Base-by-base conservation (phyloP, 1,284 basidiomycete species). In the Sanghuangporus sanghuang region DNA sequence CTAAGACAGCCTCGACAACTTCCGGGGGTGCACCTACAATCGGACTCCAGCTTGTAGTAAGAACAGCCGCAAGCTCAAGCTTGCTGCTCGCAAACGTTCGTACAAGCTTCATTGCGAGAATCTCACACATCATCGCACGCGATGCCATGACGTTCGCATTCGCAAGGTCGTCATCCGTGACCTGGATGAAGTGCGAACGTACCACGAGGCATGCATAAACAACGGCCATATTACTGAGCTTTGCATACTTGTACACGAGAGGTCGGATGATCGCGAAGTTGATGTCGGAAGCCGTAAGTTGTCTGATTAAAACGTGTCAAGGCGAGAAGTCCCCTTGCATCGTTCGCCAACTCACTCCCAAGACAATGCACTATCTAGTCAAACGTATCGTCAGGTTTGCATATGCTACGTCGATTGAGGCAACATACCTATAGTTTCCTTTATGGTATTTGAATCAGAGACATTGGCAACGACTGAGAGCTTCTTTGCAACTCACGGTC, bases 91-190 rank as follows among this genome's bases (percentile, higher is more conserved):
- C 86, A 71, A 91, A 93, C 38, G 82, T 80, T 48, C 81, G 83
- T 14, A 94, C 79, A n/a, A 95, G 81, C 71, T 95, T 95, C 78
- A 93, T 87, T 11, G 93, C 92, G 21, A 95, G 74, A 23, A 95
- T 83, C 73, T 95, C 92, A 73, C 90, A 93, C 27, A 94, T 80
- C 49, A 80, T 85, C 1, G 92, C 87, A n/a, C 88, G 79, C n/a
- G 86, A 79, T 21, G 75, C 72, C 69, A 90, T 87, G 42, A 94
- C 79, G 16, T 85, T 86, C 16, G 90, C 82, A 75, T 89, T 88
- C 16, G 90, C 90, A 46, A 96, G 79, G 70, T 93, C 86, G 6
- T 78, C 76, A 32, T 83, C 83, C 0, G 84, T 81, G 7, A 79
- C 76, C 4, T 75, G 73, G 48, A 82, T 73, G 67, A 82, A 85